These are phyloP conservation scores for Cryptococcus amylolentus DNA, from an alignment of 1,284 basidiomycete species.

Conservation along the genomic window DNA sequence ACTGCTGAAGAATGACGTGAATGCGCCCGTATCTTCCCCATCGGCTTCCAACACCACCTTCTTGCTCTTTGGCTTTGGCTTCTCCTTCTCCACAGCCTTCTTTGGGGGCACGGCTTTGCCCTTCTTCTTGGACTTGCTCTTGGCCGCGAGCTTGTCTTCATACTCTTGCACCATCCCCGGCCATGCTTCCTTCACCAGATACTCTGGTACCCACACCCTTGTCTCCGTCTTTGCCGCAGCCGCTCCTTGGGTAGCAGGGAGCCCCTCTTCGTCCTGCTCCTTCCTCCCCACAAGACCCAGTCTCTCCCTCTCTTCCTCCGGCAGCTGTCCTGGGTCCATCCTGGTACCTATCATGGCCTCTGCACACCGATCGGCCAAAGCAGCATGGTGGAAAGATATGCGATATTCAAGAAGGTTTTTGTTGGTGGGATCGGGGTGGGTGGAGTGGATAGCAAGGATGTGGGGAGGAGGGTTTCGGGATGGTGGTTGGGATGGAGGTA, in stretches of 20 bases:
- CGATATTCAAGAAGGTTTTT: slow-evolving; percentile 36
- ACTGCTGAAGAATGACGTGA: slow-evolving; percentile 17
- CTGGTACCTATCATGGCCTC: slow-evolving; percentile 40
- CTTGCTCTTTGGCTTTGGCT: background rate
- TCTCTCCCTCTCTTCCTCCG: slow-evolving; percentile 9
- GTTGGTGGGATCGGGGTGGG: slow-evolving; percentile 31
- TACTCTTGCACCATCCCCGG: slow-evolving; percentile 25
- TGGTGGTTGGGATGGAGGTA: too few species aligned
- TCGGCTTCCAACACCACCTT: background rate
- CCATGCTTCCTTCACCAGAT: slow-evolving; percentile 35
- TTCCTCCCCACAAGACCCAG: slow-evolving; percentile 27
- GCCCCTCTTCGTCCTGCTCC: slow-evolving; percentile 1
- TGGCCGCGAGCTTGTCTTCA: slow-evolving; percentile 24
- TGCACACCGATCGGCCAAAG: slow-evolving; percentile 26
- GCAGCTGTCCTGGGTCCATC: slow-evolving; percentile 23
- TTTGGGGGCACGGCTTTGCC: background rate
- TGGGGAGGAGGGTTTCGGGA: slow-evolving; percentile 5
- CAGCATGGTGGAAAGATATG: slow-evolving; percentile 26
- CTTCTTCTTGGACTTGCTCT: slow-evolving; percentile 15
- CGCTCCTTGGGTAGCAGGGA: background rate
- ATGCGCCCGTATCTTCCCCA: slow-evolving; percentile 11
- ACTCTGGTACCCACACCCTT: slow-evolving; percentile 34
- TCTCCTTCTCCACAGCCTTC: slow-evolving; percentile 7
- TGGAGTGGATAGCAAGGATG: slow-evolving; percentile 33
- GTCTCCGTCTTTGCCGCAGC: slow-evolving; percentile 15